phyloP scores from a whole-genome alignment of 2,329 filamentous ascomycete genomes.

The Sclerotinia minor region DNA sequence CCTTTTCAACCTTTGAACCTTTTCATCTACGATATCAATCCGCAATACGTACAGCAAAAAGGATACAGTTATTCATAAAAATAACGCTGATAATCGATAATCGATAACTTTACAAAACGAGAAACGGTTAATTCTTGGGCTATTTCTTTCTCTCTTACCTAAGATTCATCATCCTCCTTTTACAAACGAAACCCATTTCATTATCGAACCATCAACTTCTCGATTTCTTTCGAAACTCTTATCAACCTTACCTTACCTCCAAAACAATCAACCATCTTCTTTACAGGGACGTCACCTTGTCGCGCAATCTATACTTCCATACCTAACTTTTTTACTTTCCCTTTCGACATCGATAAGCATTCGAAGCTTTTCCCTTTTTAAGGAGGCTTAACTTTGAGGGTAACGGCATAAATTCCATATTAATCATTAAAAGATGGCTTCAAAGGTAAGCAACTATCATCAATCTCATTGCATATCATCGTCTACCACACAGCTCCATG shows the following conservation, averaged over 20 bases:
- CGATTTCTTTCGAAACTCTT: not conserved
- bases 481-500: not conserved
- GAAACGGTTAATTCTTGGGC: not conserved
- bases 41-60: too few relatives aligned
- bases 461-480: not conserved
- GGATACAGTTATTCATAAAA: not conserved
- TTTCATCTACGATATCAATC: not conserved
- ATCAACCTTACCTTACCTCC: conserved; percentile 8
- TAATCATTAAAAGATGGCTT: conserved; percentile 41
- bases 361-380: conserved; percentile 21
- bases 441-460: conserved; percentile 40
- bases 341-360: conserved; percentile 28
- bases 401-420: conserved; percentile 29
- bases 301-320: conserved; percentile 19
- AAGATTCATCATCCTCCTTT: not conserved
- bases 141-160: not conserved
- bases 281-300: conserved; percentile 22
- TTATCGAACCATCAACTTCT: too few relatives aligned
- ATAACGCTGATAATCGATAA: not conserved
- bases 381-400: conserved; percentile 31
- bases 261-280: conserved; percentile 1
- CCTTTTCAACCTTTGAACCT: not conserved
- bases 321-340: conserved; percentile 7
- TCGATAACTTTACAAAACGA: not conserved
- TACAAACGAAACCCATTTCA: not conserved